Percentiles rank a stretch among this genome's conserved stretches.
These are phyloP conservation scores for Termitomyces sp. DNA, from an alignment of 768 basidiomycete genomes.

Conservation along the genomic window DNA sequence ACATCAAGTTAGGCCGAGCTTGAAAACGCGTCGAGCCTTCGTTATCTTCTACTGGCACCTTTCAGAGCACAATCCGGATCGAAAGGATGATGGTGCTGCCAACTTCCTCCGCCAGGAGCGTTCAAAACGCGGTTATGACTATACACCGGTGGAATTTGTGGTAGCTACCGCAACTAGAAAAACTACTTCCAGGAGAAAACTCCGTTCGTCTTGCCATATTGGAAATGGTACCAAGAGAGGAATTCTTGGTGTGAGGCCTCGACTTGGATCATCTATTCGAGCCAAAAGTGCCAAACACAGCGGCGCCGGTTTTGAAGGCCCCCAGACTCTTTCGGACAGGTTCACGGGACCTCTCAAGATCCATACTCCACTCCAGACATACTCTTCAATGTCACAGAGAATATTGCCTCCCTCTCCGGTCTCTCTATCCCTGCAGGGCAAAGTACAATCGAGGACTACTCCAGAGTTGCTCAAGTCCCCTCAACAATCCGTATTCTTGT, in stretches of 20 bases:
- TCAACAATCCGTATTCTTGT: not conserved
- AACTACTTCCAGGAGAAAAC: not conserved
- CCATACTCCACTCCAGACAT: not conserved
- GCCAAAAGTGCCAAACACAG: not conserved
- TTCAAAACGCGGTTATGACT: slow-evolving; percentile 11
- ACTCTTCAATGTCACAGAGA: not conserved
- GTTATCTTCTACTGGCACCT: slow-evolving; percentile 20
- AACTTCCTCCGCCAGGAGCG: slow-evolving; percentile 11
- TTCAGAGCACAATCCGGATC: slow-evolving; percentile 2
- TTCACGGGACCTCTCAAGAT: not conserved
- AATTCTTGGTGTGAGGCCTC: not conserved
- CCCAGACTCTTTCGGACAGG: not conserved
- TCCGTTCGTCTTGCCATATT: not conserved
- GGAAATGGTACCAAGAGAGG: not conserved
- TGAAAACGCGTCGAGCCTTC: slow-evolving; percentile 12
- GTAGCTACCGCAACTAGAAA: not conserved
- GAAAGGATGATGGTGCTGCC: slow-evolving; percentile 6
- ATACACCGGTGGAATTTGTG: not conserved
- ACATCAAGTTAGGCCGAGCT: slow-evolving; percentile 1
- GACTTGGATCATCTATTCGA: not conserved
- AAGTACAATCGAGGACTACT: not conserved
- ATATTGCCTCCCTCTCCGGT: not conserved
- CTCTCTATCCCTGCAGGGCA: not conserved
- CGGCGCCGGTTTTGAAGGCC: not conserved
- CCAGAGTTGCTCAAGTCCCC: not conserved